Evolutionary conservation across 2,329 filamentous ascomycete species (phyloP).

Genomic region (Xylaria sp.): DNA sequence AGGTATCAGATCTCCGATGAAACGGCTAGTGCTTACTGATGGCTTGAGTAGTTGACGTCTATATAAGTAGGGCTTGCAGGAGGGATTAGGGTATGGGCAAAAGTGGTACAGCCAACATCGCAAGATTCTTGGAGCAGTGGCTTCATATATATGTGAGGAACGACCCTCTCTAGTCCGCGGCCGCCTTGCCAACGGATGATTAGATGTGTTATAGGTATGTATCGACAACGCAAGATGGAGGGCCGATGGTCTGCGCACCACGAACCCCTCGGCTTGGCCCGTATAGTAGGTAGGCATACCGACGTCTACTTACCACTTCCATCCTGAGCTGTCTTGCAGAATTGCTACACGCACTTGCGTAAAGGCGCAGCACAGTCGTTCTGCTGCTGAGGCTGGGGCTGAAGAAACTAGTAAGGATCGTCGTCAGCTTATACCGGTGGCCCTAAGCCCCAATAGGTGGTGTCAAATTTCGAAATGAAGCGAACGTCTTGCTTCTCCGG

Average conservation of each 20-base stretch:
- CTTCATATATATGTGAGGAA: slow-evolving; percentile 27
- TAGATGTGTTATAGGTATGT: slow-evolving; percentile 12
- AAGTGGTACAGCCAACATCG: slow-evolving; percentile 3
- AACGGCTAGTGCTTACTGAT: slow-evolving; percentile 1
- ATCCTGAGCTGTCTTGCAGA: slow-evolving; percentile 15
- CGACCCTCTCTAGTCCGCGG: slow-evolving; percentile 16
- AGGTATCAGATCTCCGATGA: background rate
- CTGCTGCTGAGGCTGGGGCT: slow-evolving; percentile 28
- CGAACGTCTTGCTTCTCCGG: background rate
- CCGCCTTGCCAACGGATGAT: slow-evolving; percentile 3
- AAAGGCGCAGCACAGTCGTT: slow-evolving; percentile 25
- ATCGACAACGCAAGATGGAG: slow-evolving; percentile 13
- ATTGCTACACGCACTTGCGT: slow-evolving; percentile 17
- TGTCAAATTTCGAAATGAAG: slow-evolving; percentile 4
- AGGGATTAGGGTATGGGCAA: background rate
- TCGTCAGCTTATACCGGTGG: slow-evolving; percentile 22
- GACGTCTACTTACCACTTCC: slow-evolving; percentile 2
- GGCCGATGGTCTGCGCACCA: slow-evolving; percentile 6
- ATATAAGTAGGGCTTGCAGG: slow-evolving; percentile 6
- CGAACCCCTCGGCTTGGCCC: slow-evolving; percentile 4
- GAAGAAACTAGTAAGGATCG: slow-evolving; percentile 26
- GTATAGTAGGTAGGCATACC: slow-evolving; percentile 6
- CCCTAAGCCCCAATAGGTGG: slow-evolving; percentile 5
- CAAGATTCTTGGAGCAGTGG: slow-evolving; percentile 11
- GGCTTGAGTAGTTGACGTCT: slow-evolving; percentile 1